phyloP scores from a whole-genome alignment of 2,329 filamentous ascomycete species.

The Aureobasidium melanogenum region DNA sequence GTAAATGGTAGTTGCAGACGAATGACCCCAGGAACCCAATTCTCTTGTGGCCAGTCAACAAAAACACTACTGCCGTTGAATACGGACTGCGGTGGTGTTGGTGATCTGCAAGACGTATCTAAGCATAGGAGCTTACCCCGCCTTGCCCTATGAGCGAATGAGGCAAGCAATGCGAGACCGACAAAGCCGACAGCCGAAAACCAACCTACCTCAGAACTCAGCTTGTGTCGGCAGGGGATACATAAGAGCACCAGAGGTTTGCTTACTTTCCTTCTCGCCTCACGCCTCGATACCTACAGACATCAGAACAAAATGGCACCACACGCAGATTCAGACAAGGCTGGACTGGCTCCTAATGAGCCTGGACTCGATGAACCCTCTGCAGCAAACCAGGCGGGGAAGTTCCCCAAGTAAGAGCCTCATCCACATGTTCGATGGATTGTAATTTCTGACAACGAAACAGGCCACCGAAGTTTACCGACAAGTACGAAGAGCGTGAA shows the following conservation, averaged over 20 bases:
- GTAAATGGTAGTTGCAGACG: too few species aligned
- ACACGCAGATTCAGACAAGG: slow-evolving; percentile 13
- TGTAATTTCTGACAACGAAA: not conserved
- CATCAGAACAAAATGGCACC: slow-evolving; percentile 13
- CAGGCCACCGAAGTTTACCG: slow-evolving; percentile 24
- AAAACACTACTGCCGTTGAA: not conserved
- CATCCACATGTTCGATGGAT: not conserved
- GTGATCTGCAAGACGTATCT: not conserved
- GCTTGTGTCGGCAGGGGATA: not conserved
- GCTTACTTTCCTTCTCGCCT: not conserved
- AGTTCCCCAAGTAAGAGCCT: slow-evolving; percentile 11
- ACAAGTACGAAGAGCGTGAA: slow-evolving; percentile 31
- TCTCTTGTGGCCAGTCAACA: too few species aligned
- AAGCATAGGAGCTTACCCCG: slow-evolving; percentile 5
- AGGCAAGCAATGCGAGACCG: too few species aligned
- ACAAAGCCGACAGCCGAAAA: slow-evolving; percentile 5
- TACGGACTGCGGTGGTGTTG: not conserved
- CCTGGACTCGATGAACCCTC: slow-evolving; percentile 13
- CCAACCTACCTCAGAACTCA: not conserved
- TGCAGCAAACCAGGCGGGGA: slow-evolving; percentile 10
- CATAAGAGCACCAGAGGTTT: not conserved
- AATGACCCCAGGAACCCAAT: too few species aligned
- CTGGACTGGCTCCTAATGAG: slow-evolving; percentile 12
- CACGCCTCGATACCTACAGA: not conserved
- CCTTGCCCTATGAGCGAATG: not conserved